These are phyloP conservation scores for Tolypocladium ovalisporum DNA, from an alignment of 2,329 filamentous ascomycete genomes.

Conservation along the genomic window DNA sequence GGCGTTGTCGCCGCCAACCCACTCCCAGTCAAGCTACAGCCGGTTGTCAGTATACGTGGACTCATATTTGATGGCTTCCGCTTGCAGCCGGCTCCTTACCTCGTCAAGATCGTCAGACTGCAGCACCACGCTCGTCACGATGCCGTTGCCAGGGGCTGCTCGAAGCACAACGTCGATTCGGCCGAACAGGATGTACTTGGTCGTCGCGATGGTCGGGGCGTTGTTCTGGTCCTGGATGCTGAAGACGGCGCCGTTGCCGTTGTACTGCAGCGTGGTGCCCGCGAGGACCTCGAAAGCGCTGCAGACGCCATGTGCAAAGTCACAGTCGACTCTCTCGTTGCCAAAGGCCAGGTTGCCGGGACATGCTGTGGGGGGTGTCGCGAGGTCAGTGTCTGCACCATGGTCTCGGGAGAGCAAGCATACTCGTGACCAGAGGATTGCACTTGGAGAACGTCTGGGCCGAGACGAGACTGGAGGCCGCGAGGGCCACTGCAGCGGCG, in stretches of 20 bases:
- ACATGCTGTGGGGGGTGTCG: conserved; percentile 42
- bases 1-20: conserved; percentile 59
- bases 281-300: conserved; percentile 35
- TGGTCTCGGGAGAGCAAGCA: background rate
- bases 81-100: background rate
- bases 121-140: conserved; percentile 82
- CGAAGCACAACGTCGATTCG: conserved; percentile 70
- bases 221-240: conserved; percentile 57
- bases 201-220: conserved; percentile 60
- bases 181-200: conserved; percentile 96
- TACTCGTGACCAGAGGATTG: conserved; percentile 42
- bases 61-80: too few relatives aligned
- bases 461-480: conserved; percentile 35
- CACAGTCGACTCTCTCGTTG: conserved; percentile 39
- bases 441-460: conserved; percentile 47
- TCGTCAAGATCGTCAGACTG: conserved; percentile 79
- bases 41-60: background rate
- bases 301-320: conserved; percentile 67
- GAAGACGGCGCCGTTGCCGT: conserved; percentile 40
- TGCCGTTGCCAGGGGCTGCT: conserved; percentile 68
- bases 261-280: conserved; percentile 38
- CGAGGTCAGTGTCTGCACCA: background rate
- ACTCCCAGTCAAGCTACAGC: conserved; percentile 80
- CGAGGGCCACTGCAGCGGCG: conserved; percentile 36
- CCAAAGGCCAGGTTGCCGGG: conserved; percentile 69